Base-by-base conservation (phyloP, 2,329 filamentous ascomycete genomes). In the Fusarium praegraminearum region DNA sequence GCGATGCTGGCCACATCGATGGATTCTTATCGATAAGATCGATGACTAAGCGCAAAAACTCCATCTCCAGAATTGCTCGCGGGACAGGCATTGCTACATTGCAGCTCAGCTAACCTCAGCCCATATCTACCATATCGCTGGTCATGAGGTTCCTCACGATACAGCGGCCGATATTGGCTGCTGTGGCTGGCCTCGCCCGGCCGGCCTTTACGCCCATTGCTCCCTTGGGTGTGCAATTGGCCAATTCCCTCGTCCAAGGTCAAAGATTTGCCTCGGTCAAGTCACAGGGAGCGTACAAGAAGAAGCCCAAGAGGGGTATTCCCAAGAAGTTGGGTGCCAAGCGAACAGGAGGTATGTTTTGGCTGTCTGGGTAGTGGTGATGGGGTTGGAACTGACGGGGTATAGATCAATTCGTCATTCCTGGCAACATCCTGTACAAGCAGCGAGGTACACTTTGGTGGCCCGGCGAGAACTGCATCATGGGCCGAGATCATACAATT, bases 381-480 rank as follows among this genome's bases (percentile, higher is more conserved):
- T 12, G 20, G 15, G 7, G 12, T 11, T 13, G 28, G 62, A 20
- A 49, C 70, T 74, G 61, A 75, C 68, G 45, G 40, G 45, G 38
- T 35, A 26, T 77, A 94, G 92, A 95, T 78, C 92, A 98, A 83
- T 97, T 91, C 80, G 96, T 99, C 36, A 91, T 97, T 62, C 92
- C 94, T 7, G 96, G 96, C 57, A 98, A 97, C 84, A 99, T 99
- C 81, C 92, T 99, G 82, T 99, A 96, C 88, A 94, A 93, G 79
- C 96, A 99, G 82, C 91, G 95, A 76, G 96, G 96, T 75, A 97
- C 96, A 6, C 88, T 90, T 76, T 99, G 96, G 96, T 95, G 91
- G 79, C 91, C 96, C 1, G 96, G 96, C 76, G 96, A 98, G 79
- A 98, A 99, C 82, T 93, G 92, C 80, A 92, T 90, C 75, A 95